phyloP scores from a whole-genome alignment of 2,329 filamentous ascomycete genomes.

The Rhinocladiella similis region DNA sequence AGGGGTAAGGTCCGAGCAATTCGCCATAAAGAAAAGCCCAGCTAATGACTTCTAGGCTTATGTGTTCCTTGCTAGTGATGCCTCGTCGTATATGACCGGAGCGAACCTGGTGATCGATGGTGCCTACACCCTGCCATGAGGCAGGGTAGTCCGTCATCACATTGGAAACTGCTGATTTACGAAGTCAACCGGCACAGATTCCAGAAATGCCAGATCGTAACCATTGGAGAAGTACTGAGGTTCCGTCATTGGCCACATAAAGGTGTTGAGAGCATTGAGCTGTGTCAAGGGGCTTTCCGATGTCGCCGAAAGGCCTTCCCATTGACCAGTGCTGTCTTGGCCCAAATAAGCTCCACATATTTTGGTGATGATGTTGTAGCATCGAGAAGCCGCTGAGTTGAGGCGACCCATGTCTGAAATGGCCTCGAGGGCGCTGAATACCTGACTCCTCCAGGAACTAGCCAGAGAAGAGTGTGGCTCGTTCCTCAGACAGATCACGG shows the following conservation, averaged over 20 bases:
- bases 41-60: conserved; percentile 35
- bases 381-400: conserved; percentile 26
- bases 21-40: background rate
- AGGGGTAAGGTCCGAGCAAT: conserved; percentile 30
- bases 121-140: conserved; percentile 40
- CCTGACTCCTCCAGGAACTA: conserved; percentile 24
- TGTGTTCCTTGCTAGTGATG: conserved; percentile 47
- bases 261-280: conserved; percentile 27
- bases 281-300: conserved; percentile 31
- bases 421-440: conserved; percentile 21
- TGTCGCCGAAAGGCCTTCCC: conserved; percentile 12
- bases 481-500: conserved; percentile 45
- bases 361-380: conserved; percentile 20
- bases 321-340: conserved; percentile 3
- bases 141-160: background rate
- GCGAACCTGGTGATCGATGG: conserved; percentile 49
- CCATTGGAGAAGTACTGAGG: background rate
- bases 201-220: background rate
- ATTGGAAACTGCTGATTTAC: background rate
- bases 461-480: conserved; percentile 37
- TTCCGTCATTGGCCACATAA: conserved; percentile 31
- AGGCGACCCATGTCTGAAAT: conserved; percentile 28
- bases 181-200: conserved; percentile 2
- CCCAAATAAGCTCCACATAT: conserved; percentile 26
- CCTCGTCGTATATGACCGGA: conserved; percentile 50